Base-by-base conservation (phyloP, 148 eudicot genomes). In the Polygonum aviculare region DNA sequence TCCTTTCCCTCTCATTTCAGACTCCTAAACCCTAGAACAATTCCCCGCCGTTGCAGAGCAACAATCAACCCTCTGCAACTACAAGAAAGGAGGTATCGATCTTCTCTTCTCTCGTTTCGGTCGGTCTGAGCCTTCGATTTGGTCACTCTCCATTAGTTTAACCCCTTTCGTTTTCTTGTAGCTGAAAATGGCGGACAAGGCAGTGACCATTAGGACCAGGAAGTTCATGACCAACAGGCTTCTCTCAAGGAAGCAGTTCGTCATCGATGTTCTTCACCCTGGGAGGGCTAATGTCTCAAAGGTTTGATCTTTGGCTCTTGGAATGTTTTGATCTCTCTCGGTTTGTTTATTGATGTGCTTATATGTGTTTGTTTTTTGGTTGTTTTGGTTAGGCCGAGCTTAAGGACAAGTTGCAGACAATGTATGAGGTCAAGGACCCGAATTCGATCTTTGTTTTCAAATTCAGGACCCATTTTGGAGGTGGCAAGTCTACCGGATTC, bases 161-260 rank as follows among this genome's bases (percentile, higher is more conserved):
- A 60, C 59, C 26, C 10, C 36, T 72, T n/a, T 10, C n/a, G 44
- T 40, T 72, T 44, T 44, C 49, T 7, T n/a, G 59, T 26, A 76
- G 52, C 1, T 73, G 60, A 85, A 63, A 63, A 91, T 91, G 91
- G 90, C 90, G 85, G 96, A 91, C 75, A 89, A 87, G 75, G 96
- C 90, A 11, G 88, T 91, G 3, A 91, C 96, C 8, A 86, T 91
- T 67, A 84, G 96, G 2, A 89, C 96, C 18, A 87, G 96, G 88
- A 91, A 91, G 88, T 91, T 91, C 84, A 89, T 91, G 96, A 91
- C 96, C 8, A 91, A 91, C 48, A 86, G 96, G 40, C 93, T 91
- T 41, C 93, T 91, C 41, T 86, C 96, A 19, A 88, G 96, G 82
- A 91, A 91, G 79, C 96, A 92, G 85, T 92, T 92, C 70, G 75